Evolutionary conservation across 352 stramenopile genomes (phyloP).

Genomic region (Phytophthora constricta): DNA sequence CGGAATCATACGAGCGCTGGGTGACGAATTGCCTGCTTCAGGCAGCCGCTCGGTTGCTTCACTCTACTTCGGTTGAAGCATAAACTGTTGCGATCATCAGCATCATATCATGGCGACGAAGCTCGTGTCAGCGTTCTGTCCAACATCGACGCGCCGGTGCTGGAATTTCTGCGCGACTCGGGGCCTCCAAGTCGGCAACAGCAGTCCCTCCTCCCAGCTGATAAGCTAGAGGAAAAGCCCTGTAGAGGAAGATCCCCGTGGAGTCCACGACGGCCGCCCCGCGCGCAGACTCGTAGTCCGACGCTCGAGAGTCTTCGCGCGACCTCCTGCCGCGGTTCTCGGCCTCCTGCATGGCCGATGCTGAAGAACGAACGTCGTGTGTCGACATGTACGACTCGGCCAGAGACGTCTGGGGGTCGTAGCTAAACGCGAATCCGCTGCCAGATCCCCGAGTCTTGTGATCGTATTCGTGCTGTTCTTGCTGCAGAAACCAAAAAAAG

Average conservation of each 20-base stretch:
- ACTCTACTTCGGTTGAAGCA: no score
- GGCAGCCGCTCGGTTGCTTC: no score
- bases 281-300: constrained; percentile 57
- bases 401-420: constrained; percentile 77
- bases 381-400: constrained; percentile 84
- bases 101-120: no score
- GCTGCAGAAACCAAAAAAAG: background rate
- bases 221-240: constrained; percentile 47
- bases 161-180: constrained; percentile 35
- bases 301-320: constrained; percentile 75
- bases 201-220: constrained; percentile 42
- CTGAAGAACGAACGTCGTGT: constrained; percentile 60
- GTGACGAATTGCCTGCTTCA: no score
- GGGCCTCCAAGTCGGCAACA: constrained; percentile 30
- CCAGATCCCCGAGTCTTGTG: constrained; percentile 55
- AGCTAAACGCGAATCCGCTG: constrained; percentile 86
- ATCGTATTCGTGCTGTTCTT: constrained; percentile 18
- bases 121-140: constrained; percentile 38
- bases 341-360: constrained; percentile 67
- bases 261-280: constrained; percentile 39
- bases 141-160: constrained; percentile 34
- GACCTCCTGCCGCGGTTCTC: constrained; percentile 68
- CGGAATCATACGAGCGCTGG: no score
- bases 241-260: constrained; percentile 40
- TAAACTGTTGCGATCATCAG: no score